Percentiles rank a stretch among this genome's conserved stretches.
These are phyloP conservation scores for Didymella pomorum DNA, from an alignment of 2,329 filamentous ascomycete species.

Conservation along the genomic window DNA sequence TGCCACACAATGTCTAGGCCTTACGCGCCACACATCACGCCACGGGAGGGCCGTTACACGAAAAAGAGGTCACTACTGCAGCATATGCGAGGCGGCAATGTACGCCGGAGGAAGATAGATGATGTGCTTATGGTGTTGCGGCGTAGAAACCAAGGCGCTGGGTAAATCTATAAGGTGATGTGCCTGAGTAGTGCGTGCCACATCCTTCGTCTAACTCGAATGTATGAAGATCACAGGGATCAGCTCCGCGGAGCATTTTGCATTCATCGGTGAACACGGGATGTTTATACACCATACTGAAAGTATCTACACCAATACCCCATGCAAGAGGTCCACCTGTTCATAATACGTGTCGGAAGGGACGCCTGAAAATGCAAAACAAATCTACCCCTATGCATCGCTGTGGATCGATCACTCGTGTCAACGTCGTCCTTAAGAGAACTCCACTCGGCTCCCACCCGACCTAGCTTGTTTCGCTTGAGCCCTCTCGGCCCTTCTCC, in stretches of 20 bases:
- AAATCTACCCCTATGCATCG: slow-evolving; percentile 3
- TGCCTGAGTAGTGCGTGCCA: slow-evolving; percentile 20
- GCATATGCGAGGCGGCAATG: background rate
- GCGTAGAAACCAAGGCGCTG: slow-evolving; percentile 12
- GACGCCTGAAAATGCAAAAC: slow-evolving; percentile 24
- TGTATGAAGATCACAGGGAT: slow-evolving; percentile 23
- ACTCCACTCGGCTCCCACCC: slow-evolving; percentile 52
- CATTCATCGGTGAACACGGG: slow-evolving; percentile 15
- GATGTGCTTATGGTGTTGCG: slow-evolving; percentile 22
- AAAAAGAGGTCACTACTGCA: background rate
- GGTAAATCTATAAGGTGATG: slow-evolving; percentile 9
- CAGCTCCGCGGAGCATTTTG: slow-evolving; percentile 25
- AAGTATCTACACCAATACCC: slow-evolving; percentile 11
- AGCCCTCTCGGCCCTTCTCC: slow-evolving; percentile 51
- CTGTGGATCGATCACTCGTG: background rate
- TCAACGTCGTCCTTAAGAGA: slow-evolving; percentile 40
- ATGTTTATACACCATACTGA: slow-evolving; percentile 16
- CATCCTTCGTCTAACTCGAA: slow-evolving; percentile 25
- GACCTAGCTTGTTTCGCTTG: slow-evolving; percentile 48
- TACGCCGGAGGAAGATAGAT: slow-evolving; percentile 2
- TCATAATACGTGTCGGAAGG: slow-evolving; percentile 2
- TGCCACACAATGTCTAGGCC: slow-evolving; percentile 18
- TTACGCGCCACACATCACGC: slow-evolving; percentile 29
- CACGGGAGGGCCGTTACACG: slow-evolving; percentile 5
- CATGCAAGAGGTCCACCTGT: background rate